phyloP scores from a whole-genome alignment of 2,329 filamentous ascomycete genomes.

The Apiospora pterosperma region DNA sequence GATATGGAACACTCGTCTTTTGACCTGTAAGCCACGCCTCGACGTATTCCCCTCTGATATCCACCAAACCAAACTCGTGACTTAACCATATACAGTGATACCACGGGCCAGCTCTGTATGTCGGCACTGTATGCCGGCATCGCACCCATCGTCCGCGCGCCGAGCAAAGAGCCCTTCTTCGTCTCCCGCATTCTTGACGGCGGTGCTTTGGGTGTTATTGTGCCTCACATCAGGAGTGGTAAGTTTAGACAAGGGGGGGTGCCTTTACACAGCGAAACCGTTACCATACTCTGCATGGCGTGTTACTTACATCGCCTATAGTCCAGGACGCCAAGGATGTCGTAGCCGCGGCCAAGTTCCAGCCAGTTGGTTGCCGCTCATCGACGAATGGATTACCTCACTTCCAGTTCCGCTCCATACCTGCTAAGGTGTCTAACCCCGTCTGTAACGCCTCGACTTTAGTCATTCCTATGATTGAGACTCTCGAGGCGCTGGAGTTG shows the following conservation, averaged over 20 bases:
- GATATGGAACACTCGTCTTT: slow-evolving; percentile 32
- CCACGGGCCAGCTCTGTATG: slow-evolving; percentile 22
- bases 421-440: slow-evolving; percentile 10
- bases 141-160: slow-evolving; percentile 28
- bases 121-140: slow-evolving; percentile 22
- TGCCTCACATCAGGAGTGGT: slow-evolving; percentile 21
- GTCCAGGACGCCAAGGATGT: slow-evolving; percentile 18
- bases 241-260: not conserved
- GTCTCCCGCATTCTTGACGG: slow-evolving; percentile 28
- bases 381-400: slow-evolving; percentile 19
- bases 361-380: slow-evolving; percentile 21
- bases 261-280: not conserved
- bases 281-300: not conserved
- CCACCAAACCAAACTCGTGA: not conserved
- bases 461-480: slow-evolving; percentile 38
- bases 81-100: slow-evolving; percentile 1
- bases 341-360: slow-evolving; percentile 19
- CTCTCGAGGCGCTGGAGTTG: slow-evolving; percentile 23
- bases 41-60: not conserved
- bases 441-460: slow-evolving; percentile 30
- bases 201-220: slow-evolving; percentile 25
- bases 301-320: not conserved
- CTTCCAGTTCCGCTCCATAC: slow-evolving; percentile 13
- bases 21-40: slow-evolving; percentile 12
- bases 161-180: slow-evolving; percentile 26